Evolutionary conservation across 441 rosid species (phyloP).

Genomic region (Cnidoscolus chayamansa): DNA sequence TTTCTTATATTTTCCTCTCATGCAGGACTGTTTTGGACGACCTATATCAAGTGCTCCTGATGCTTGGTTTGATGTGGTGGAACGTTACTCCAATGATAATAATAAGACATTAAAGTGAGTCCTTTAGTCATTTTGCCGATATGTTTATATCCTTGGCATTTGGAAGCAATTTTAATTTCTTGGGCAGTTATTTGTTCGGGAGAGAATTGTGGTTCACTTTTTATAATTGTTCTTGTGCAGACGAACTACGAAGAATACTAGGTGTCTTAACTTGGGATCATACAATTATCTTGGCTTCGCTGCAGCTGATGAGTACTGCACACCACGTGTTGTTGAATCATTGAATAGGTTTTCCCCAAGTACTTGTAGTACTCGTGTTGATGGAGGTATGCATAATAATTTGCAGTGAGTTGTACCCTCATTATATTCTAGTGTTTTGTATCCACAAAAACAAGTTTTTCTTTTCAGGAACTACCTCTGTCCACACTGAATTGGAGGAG

Average conservation of each 20-base stretch:
- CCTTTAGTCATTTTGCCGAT: neutral
- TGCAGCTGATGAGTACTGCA: slow-evolving; percentile 17
- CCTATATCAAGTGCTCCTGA: slow-evolving; percentile 87
- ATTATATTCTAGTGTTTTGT: neutral
- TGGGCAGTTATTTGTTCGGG: neutral
- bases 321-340: slow-evolving; percentile 71
- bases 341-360: slow-evolving; percentile 66
- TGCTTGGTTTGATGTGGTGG: slow-evolving; percentile 85
- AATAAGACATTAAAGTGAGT: slow-evolving; percentile 63
- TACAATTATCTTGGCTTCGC: slow-evolving; percentile 87
- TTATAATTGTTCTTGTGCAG: slow-evolving; percentile 28
- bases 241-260: slow-evolving; percentile 56
- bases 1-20: neutral
- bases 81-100: slow-evolving; percentile 70
- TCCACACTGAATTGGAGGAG: slow-evolving; percentile 71
- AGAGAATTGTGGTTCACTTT: neutral
- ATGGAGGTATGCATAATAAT: slow-evolving; percentile 46
- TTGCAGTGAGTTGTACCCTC: neutral
- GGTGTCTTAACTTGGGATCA: slow-evolving; percentile 84
- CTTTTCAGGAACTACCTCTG: slow-evolving; percentile 47
- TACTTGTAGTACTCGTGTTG: slow-evolving; percentile 75
- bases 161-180: neutral
- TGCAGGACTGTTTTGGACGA: slow-evolving; percentile 82
- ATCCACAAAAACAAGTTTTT: neutral
- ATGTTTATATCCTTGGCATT: neutral